phyloP scores from a whole-genome alignment of 805 yeast genomes.

The Saturnispora galanensis region DNA sequence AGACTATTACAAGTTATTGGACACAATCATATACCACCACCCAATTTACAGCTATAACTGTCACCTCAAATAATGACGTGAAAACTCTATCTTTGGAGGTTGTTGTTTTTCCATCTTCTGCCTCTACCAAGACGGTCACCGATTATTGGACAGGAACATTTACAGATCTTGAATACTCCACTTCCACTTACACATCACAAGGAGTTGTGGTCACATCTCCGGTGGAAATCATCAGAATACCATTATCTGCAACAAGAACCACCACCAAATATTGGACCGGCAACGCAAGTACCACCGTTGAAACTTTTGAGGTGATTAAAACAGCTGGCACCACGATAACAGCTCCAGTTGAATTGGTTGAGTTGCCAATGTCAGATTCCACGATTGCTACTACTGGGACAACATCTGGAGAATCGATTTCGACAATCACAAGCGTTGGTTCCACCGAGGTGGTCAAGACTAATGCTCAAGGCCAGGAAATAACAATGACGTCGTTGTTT shows the following conservation, averaged over 20 bases:
- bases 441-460: not conserved
- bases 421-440: not conserved
- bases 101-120: too few relatives aligned
- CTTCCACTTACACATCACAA: not conserved
- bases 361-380: not conserved
- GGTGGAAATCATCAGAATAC: constrained; percentile 2
- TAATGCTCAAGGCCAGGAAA: not conserved
- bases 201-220: not conserved
- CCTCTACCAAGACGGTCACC: not conserved
- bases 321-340: constrained; percentile 1
- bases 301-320: not conserved
- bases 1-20: too few relatives aligned
- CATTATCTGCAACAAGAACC: not conserved
- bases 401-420: not conserved
- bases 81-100: too few relatives aligned
- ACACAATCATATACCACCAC: too few relatives aligned
- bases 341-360: not conserved
- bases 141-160: constrained; percentile 4
- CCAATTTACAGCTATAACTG: too few relatives aligned
- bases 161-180: not conserved
- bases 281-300: not conserved
- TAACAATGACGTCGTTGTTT: not conserved
- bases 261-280: not conserved
- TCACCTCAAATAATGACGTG: too few relatives aligned
- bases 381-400: too few relatives aligned